Conservation (phyloP, 306 rosid species). For the Casuarina glauca region DNA sequence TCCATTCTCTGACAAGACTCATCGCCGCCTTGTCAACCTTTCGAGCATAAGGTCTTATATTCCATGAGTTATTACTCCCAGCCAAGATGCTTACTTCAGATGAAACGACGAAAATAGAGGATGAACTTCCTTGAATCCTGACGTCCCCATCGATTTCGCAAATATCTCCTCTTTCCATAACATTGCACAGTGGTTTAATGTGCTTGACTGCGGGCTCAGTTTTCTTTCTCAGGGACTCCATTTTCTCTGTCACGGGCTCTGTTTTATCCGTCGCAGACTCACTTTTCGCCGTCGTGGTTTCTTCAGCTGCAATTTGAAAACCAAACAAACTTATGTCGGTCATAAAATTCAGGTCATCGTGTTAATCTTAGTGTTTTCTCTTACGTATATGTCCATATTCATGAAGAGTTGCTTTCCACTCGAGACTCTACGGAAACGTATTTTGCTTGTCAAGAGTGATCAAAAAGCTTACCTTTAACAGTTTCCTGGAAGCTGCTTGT, state of each 20-base stretch:
- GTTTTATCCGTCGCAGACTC: background rate
- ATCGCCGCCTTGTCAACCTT: conserved; percentile 52
- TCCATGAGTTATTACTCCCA: conserved; percentile 49
- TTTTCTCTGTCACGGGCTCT: background rate
- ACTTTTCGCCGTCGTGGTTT: background rate
- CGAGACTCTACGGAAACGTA: background rate
- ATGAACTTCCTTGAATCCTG: conserved; percentile 51
- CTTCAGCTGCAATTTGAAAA: conserved; percentile 24
- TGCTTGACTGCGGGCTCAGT: conserved; percentile 18
- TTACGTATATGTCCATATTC: too few species aligned
- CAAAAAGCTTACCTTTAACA: conserved; percentile 32
- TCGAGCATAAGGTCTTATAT: conserved; percentile 74
- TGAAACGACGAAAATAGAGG: conserved; percentile 49
- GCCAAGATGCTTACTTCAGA: conserved; percentile 26
- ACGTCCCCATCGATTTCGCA: conserved; percentile 57
- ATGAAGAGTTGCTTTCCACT: background rate
- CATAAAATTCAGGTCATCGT: background rate
- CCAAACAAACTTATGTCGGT: too few species aligned
- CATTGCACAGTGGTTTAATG: conserved; percentile 46
- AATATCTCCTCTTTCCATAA: conserved; percentile 53
- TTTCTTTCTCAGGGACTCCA: conserved; percentile 10
- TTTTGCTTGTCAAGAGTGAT: conserved; percentile 3
- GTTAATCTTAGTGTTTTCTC: too few species aligned
- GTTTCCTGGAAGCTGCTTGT: conserved; percentile 20
- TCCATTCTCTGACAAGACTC: conserved; percentile 61